Evolutionary conservation across 208 protist genomes (phyloP), one percentile per base, ranked within the genome.

Genomic region (Phytomonas sp.): DNA sequence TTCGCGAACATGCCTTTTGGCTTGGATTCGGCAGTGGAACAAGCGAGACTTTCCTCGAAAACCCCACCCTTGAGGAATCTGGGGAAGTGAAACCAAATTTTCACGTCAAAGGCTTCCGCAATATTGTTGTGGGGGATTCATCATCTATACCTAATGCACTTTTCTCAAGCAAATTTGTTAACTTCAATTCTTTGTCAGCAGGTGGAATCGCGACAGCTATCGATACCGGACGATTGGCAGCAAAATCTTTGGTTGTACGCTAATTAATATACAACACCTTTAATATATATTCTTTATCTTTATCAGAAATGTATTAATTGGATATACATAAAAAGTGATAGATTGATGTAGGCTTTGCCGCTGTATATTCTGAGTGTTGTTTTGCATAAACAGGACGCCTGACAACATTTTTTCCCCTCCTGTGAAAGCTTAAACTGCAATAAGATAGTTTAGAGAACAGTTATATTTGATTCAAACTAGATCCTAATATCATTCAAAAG

Each of bases 21-120:
- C 78, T 95, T 8, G 90, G 90, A 6, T 93, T 87, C 69, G 86
- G 72, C 14, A 89, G 82, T 64, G 90, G 87, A 56, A 84, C 80
- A 14, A 83, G 76, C 52, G 82, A 78, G 32, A 23, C 67, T 2
- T 85, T 85, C 70, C 67, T 93, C 23, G 31, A 60, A 6, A 30
- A 31, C n/a, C 59, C 72, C 5, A 66, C 77, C 0, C 52, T 69
- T 33, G 29, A 52, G 29, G n/a, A 49, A 49, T 49, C 40, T 49
- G 40, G 40, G 11, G 8, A 49, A 16, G 40, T 49, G 12, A 19
- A 12, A 11, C 45, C 56, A 29, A 72, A 49, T 26, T 72, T 76
- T 29, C 66, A 66, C 7, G 80, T 91, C 26, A 29, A 42, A 0
- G 79, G 79, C 0, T 63, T 82, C 1, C 19, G 29, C 26, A 94